Base-by-base conservation (phyloP, 1,284 basidiomycete genomes). In the Ustilago vetiveriae region DNA sequence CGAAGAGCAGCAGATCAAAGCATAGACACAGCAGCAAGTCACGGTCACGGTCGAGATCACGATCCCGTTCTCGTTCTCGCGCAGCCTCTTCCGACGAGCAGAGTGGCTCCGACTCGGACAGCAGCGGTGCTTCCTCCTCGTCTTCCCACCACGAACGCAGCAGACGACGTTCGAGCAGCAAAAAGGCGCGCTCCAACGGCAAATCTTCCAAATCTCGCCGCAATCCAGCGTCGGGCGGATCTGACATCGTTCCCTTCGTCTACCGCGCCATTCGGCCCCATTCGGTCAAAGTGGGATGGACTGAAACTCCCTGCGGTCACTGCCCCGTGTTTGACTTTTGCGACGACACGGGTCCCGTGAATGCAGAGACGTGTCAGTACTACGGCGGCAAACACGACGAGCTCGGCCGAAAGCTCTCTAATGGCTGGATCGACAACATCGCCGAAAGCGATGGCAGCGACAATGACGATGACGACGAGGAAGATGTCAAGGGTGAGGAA, bases 301-400 rank as follows among this genome's bases (percentile, higher is more conserved):
- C 62, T 14, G 75, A 79, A 42, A 66, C 60, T 1, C 75, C 77
- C 11, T 79, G 77, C 24, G 75, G 72, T 17, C 67, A 71, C 39
- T 79, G 76, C 40, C 76, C 77, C 21, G 74, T 78, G n/a, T 74
- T 74, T 41, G 70, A 74, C 44, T 79, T 79, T 44, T 79, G 77
- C 46, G 62, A 67, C 33, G 62, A 70, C 27, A 60, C 65, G 6
- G 77, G 77, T 1, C 75, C 77, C 3, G 75, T 77, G 24, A 79
- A 75, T 47, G 75, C 77, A 13, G 66, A 72, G 49, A 55, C 38
- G 3, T 79, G 77, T 39, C 51, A 67, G 44, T 78, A 79, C 56
- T 78, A 51, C 40, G 74, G 67, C 26, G 64, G 69, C 26, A 55
- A 52, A 33, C 37, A 59, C 14, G 69, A 72, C 49, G 64, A 72